phyloP scores from a whole-genome alignment of 345 rosid species.

The Eutrema heterophyllum region DNA sequence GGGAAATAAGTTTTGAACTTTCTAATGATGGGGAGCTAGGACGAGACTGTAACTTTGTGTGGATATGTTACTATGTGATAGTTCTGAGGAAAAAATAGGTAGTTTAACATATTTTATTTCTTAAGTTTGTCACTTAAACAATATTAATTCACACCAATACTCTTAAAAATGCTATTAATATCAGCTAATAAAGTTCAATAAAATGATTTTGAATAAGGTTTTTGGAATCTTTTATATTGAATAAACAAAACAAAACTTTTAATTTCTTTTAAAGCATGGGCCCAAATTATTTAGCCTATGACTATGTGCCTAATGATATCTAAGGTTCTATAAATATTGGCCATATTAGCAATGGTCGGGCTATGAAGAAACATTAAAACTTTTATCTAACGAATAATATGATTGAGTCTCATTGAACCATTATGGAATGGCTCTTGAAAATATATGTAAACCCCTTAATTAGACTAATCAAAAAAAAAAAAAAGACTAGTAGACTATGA shows the following conservation, averaged over 20 bases:
- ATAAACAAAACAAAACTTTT: neutral
- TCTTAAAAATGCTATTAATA: neutral
- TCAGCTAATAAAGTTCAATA: neutral
- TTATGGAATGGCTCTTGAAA: neutral
- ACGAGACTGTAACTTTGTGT: no score
- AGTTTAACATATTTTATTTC: neutral
- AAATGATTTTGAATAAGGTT: neutral
- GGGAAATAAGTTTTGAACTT: no score
- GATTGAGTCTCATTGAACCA: constrained; percentile 10
- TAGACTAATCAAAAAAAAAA: neutral
- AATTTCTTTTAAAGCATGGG: neutral
- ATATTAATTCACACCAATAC: neutral
- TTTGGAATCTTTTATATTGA: neutral
- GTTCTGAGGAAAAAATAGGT: no score
- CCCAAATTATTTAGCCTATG: constrained; percentile 25
- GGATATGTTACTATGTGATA: no score
- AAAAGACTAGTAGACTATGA: constrained; percentile 7
- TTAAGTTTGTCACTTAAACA: no score
- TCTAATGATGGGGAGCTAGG: no score
- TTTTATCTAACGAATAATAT: constrained; percentile 8
- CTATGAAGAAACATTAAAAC: constrained; percentile 1
- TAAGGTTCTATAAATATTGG: constrained; percentile 28
- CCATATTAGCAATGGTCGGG: constrained; percentile 32
- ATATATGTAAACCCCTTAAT: constrained; percentile 8
- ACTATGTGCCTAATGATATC: constrained; percentile 30